phyloP scores from a whole-genome alignment of 1,284 basidiomycete species.

The Gastroboletus turbinatus region DNA sequence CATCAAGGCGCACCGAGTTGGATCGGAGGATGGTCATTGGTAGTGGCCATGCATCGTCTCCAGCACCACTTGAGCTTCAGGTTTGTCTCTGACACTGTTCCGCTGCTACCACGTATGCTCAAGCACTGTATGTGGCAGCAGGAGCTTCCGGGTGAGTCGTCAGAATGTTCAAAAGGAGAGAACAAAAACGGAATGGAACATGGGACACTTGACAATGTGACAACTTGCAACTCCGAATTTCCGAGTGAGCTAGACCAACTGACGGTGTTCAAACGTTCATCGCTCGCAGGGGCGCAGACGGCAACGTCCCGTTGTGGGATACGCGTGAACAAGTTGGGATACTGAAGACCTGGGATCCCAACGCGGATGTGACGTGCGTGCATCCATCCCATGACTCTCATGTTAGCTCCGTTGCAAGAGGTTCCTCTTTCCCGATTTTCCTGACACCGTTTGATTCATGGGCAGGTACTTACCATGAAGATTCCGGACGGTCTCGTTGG shows the following conservation, averaged over 20 bases:
- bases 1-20: too few relatives aligned
- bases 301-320: conserved; percentile 83
- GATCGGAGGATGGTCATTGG: too few relatives aligned
- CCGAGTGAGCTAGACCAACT: neutral
- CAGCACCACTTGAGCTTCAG: too few relatives aligned
- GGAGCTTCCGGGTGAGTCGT: conserved; percentile 47
- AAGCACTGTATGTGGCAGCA: too few relatives aligned
- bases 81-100: too few relatives aligned
- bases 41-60: too few relatives aligned
- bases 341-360: conserved; percentile 53
- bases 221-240: neutral
- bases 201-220: neutral
- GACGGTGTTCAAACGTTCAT: neutral
- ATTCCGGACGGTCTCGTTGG: conserved; percentile 65
- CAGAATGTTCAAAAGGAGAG: neutral
- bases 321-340: conserved; percentile 60
- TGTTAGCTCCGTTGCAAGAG: neutral
- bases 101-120: too few relatives aligned
- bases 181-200: too few relatives aligned
- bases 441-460: neutral
- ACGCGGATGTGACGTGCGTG: conserved; percentile 56
- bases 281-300: conserved; percentile 57
- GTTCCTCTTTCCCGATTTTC: neutral
- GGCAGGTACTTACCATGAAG: conserved; percentile 64
- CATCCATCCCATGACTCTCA: neutral